These are phyloP conservation scores for Cyclotella cryptica DNA, from an alignment of 108 stramenopile species.

Conservation along the genomic window DNA sequence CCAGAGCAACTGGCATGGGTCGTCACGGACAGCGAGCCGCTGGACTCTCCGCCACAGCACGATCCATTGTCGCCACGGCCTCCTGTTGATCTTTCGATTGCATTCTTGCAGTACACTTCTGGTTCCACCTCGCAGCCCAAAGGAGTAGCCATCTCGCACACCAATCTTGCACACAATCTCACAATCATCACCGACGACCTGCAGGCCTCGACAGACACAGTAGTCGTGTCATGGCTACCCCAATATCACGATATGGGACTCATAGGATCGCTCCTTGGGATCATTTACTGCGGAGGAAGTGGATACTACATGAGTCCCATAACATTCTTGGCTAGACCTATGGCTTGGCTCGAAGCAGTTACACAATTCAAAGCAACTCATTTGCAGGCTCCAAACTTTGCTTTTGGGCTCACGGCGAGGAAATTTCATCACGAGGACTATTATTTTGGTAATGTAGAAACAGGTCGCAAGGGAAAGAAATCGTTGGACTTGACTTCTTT, in stretches of 20 bases:
- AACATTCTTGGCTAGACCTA: constrained; percentile 93
- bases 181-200: constrained; percentile 84
- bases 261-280: constrained; percentile 94
- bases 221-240: constrained; percentile 98
- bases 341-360: constrained; percentile 90
- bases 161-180: constrained; percentile 93
- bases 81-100: constrained; percentile 58
- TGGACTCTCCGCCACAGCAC: constrained; percentile 22
- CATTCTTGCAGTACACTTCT: constrained; percentile 98
- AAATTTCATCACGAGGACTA: constrained; percentile 72
- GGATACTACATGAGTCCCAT: constrained; percentile 98
- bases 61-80: constrained; percentile 20
- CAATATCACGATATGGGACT: constrained; percentile 99
- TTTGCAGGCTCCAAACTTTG: constrained; percentile 98
- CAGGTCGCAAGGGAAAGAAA: constrained; percentile 21
- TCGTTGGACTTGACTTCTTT: constrained; percentile 84
- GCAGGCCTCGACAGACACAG: constrained; percentile 77
- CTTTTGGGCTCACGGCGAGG: constrained; percentile 91
- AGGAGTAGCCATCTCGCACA: constrained; percentile 94
- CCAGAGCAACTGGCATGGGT: constrained; percentile 84
- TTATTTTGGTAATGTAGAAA: constrained; percentile 24
- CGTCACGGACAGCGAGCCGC: constrained; percentile 59
- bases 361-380: constrained; percentile 91
- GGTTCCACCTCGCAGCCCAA: constrained; percentile 97
- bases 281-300: constrained; percentile 94